A percentile compares a stretch with the other conserved stretches of the same genome.
These are phyloP conservation scores for Picea glauca DNA, from an alignment of 75 land plant genomes.

Conservation along the genomic window DNA sequence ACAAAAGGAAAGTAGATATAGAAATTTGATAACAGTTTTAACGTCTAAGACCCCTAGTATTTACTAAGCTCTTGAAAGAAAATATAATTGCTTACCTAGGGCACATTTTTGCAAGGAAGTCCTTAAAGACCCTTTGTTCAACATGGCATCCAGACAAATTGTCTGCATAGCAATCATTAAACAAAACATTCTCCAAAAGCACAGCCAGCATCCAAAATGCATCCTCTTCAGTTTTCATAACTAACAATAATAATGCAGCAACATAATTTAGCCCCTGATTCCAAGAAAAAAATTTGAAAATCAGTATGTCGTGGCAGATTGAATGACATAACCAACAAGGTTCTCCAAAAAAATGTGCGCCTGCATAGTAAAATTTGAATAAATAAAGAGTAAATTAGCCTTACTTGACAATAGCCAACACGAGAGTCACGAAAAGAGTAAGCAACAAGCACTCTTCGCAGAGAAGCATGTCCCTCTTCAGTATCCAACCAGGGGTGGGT, in stretches of 20 bases:
- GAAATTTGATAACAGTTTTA: not conserved
- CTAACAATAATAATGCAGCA: too few relatives aligned
- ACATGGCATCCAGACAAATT: too few relatives aligned
- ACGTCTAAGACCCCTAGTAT: not conserved
- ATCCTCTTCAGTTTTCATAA: too few relatives aligned
- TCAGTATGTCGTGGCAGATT: not conserved
- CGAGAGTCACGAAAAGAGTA: too few relatives aligned
- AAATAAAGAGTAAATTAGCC: not conserved
- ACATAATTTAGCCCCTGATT: not conserved
- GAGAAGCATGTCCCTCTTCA: too few relatives aligned
- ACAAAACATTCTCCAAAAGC: too few relatives aligned
- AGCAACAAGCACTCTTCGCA: too few relatives aligned
- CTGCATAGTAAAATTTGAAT: not conserved
- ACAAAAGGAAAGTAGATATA: not conserved
- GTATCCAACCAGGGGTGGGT: too few relatives aligned
- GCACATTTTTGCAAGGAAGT: not conserved
- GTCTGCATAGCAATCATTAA: too few relatives aligned
- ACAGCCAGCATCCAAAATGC: too few relatives aligned
- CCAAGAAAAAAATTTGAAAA: not conserved
- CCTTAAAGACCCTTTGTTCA: too few relatives aligned
- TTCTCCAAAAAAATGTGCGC: not conserved
- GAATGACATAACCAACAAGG: not conserved
- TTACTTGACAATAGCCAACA: too few relatives aligned
- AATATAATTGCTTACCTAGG: conserved; percentile 24
- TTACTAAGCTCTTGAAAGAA: not conserved